Evolutionary conservation across 768 basidiomycete genomes (phyloP), one percentile per base, ranked within the genome.

Genomic region (Kwoniella sp.): DNA sequence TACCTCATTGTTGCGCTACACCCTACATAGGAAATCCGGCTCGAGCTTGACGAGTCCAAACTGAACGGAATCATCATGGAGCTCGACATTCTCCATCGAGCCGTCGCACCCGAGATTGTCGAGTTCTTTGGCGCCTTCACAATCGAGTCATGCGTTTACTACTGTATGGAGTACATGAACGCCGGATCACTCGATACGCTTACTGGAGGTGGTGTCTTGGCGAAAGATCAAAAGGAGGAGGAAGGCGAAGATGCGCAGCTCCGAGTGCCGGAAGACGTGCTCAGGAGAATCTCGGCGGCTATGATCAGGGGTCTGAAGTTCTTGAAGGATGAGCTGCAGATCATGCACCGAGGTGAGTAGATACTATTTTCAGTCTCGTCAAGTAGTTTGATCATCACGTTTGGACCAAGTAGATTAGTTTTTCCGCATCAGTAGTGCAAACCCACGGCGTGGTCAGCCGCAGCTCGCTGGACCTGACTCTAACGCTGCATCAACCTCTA

Each of bases 141-240:
- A 82, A 93, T 96, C 81, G 96, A 99, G 79, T 92, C 92, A n/a
- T 99, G 95, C 80, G 96, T 99, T 25, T 97, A 99, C 82, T 97
- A 96, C 81, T 98, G 94, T 82, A 98, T 98, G 94, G 96, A 99
- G 84, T 92, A 89, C 82, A 99, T 99, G 96, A 95, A 99, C 79
- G 94, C 93, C 12, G 93, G 94, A n/a, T 90, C 89, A 45, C 85
- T 99, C 53, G 96, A 97, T 79, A 91, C 89, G 69, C 85, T 98
- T 28, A 82, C 85, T 68, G 81, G 84, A 31, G 82, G 82, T 41
- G 86, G 88, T 45, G 83, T 89, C 1, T 83, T 85, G 0, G 69
- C 72, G 23, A 74, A 69, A 23, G 65, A 63, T 17, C 67, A 59
- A 29, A 71, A 61, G 30, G 63, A 65, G n/a, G 59, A 51, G 15